Base-by-base conservation (phyloP, 768 basidiomycete genomes). In the Mycena kentingensis region DNA sequence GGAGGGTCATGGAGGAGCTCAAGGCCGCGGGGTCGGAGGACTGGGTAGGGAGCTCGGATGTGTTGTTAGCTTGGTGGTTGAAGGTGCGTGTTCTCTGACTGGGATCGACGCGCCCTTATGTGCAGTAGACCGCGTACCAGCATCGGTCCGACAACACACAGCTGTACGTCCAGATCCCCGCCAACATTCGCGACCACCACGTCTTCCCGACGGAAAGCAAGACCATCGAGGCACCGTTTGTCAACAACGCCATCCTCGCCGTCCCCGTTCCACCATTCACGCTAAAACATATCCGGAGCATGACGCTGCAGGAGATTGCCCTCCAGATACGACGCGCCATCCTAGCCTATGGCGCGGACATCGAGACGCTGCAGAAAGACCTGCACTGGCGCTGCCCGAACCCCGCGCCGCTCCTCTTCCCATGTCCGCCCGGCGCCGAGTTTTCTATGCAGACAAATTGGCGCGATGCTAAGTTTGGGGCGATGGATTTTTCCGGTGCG, bases 21-120 rank as follows among this genome's bases (percentile, higher is more conserved):
- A 46, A 51, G 27, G 12, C 3, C 5, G 24, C 53, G 19, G 52
- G 57, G 18, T 54, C 52, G 12, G 32, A 4, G 18, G 57, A 58
- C 18, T 58, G 48, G 48, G 57, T 58, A 0, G 52, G 57, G 15
- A 58, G 57, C 34, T 54, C 51, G 5, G 57, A 58, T 34, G 34
- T 58, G 3, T 34, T 58, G 15, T 11, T 45, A 5, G 57, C 57
- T 12, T 58, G 57, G 57, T 54, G 52, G 57, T 39, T 42, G 43
- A 53, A 58, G 49, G 57, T 53, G 24, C 1, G 46, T 3, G 7
- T 42, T 2, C 21, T 6, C 16, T 26, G 28, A n/a, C n/a, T n/a
- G n/a, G n/a, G n/a, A n/a, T n/a, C n/a, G n/a, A n/a, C n/a, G n/a
- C n/a, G n/a, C n/a, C n/a, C n/a, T n/a, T 34, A n/a, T 10, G n/a